Base-by-base conservation (phyloP, 1,139 yeast species). In the Candida labiduridarum region DNA sequence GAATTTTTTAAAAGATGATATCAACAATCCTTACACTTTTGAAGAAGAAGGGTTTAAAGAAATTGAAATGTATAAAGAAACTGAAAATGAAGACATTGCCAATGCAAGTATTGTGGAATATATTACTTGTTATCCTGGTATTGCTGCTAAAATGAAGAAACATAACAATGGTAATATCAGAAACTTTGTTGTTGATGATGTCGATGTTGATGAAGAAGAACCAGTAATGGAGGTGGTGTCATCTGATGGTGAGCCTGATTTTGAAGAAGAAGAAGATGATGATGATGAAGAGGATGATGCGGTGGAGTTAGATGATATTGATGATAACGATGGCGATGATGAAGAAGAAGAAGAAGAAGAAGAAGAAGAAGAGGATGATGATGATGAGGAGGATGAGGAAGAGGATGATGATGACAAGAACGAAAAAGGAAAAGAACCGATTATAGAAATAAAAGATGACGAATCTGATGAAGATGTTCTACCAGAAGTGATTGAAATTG, bases 1-100 rank as follows among this genome's bases (percentile, higher is more conserved):
- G 1, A 79, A 78, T 49, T 85, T 85, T 56, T 61, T 86, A 60
- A 79, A 76, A 49, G 91, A 86, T 64, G 91, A 85, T 62, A 70
- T 86, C 16, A 76, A 76, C 45, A 87, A 85, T 61, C 80, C 87
- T 7, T 71, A 84, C 57, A 72, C 80, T 15, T 68, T 81, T 49
- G 87, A 82, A 56, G 78, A 74, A 34, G 86, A 83, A 55, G 79
- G 84, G 0, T 59, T 56, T 34, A 71, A 68, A 48, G 80, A 76
- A 50, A 68, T 76, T 22, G 77, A 72, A 45, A 53, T 63, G 36
- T 62, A 74, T 49, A 76, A 69, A 43, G 76, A 69, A 22, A 66
- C 75, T 41, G 46, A 35, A 27, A 49, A 51, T 19, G 45, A 50
- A 29, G 56, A 56, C 19, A 54, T 52, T 16, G 46, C 58, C 44